Conservation (phyloP, 2,329 filamentous ascomycete genomes). For the Thyridium curvatum region DNA sequence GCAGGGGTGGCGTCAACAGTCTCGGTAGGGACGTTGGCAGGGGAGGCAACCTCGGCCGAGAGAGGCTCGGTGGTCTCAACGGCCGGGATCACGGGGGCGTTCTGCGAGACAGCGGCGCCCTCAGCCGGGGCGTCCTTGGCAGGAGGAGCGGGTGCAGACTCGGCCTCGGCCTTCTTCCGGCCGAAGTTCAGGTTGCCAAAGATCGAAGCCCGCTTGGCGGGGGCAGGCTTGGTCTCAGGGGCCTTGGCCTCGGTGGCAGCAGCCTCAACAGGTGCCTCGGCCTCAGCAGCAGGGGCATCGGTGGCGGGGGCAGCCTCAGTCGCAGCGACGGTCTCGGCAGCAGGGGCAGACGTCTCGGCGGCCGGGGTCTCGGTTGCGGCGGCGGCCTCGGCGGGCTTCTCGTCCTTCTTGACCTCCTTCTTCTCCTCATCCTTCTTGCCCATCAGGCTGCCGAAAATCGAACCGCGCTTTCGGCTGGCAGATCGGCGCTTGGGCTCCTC, state of each 20-base stretch:
- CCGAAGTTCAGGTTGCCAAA: constrained; percentile 49
- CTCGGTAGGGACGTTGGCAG: constrained; percentile 40
- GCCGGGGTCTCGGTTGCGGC: constrained; percentile 22
- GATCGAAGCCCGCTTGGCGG: constrained; percentile 43
- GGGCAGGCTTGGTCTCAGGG: constrained; percentile 41
- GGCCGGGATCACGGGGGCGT: constrained; percentile 52
- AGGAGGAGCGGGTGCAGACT: constrained; percentile 32
- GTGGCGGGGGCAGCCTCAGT: constrained; percentile 21
- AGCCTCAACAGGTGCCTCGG: constrained; percentile 14
- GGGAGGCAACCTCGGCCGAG: constrained; percentile 45
- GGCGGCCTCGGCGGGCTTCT: constrained; percentile 18
- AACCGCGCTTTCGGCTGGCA: constrained; percentile 58
- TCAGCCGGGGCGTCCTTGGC: constrained; percentile 35
- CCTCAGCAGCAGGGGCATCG: constrained; percentile 23
- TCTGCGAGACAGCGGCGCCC: constrained; percentile 38
- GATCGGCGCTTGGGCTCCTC: constrained; percentile 58
- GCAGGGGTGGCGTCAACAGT: constrained; percentile 37
- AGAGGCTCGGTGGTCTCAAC: constrained; percentile 52
- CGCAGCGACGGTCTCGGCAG: constrained; percentile 26
- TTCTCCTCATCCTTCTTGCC: constrained; percentile 48
- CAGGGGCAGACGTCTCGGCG: constrained; percentile 25
- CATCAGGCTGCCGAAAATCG: constrained; percentile 53
- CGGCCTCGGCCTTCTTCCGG: constrained; percentile 51
- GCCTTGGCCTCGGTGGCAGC: constrained; percentile 30
- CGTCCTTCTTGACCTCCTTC: constrained; percentile 36